A percentile compares a stretch with the other conserved stretches of the same genome.
phyloP scores from a whole-genome alignment of 2,329 filamentous ascomycete genomes.

The Taxawa tesnikishii region DNA sequence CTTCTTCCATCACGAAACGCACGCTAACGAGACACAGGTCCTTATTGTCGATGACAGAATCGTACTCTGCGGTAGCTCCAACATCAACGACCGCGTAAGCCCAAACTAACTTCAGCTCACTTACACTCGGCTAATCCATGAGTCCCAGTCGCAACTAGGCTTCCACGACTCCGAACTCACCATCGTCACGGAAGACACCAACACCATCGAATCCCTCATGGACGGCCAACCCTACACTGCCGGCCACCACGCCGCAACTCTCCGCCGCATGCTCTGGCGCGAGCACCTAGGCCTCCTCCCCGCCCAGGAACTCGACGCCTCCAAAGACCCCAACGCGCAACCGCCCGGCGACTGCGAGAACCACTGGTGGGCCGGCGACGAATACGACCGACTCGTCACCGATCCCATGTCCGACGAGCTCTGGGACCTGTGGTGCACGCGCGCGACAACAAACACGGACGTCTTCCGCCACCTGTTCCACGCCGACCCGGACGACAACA shows the following conservation, averaged over 20 bases:
- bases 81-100: slow-evolving; percentile 70
- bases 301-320: slow-evolving; percentile 55
- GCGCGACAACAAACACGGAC: slow-evolving; percentile 59
- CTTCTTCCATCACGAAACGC: background rate
- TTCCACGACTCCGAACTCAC: slow-evolving; percentile 84
- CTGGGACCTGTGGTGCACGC: slow-evolving; percentile 54
- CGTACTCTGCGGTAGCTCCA: slow-evolving; percentile 56
- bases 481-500: slow-evolving; percentile 77
- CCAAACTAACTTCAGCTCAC: slow-evolving; percentile 1
- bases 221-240: slow-evolving; percentile 64
- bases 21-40: slow-evolving; percentile 18
- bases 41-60: slow-evolving; percentile 79
- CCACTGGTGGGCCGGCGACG: slow-evolving; percentile 58
- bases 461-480: slow-evolving; percentile 74
- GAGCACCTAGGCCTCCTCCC: slow-evolving; percentile 79
- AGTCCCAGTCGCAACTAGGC: slow-evolving; percentile 55
- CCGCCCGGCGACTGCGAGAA: slow-evolving; percentile 62
- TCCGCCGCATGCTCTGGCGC: slow-evolving; percentile 74
- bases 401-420: slow-evolving; percentile 48
- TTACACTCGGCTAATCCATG: slow-evolving; percentile 1
- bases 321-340: slow-evolving; percentile 60
- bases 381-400: slow-evolving; percentile 45
- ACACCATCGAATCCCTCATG: slow-evolving; percentile 61
- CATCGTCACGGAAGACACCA: slow-evolving; percentile 78
- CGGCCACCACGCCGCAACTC: slow-evolving; percentile 68